Conservation (phyloP, 352 stramenopile species). For the Pythium folliculosum region DNA sequence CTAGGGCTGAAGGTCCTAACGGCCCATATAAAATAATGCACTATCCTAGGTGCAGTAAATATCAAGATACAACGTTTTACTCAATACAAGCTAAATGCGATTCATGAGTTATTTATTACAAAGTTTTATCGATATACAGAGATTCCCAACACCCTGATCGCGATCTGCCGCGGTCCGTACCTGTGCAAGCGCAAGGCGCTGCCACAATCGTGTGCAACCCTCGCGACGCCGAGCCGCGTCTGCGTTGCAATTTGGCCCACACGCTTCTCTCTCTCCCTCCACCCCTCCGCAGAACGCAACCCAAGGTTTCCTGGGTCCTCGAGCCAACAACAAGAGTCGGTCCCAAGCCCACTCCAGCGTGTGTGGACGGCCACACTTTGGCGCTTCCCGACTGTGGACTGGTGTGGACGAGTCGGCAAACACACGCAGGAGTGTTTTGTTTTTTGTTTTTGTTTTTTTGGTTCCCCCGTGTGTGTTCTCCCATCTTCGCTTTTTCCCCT, state of each 20-base stretch:
- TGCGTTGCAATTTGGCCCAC: neutral
- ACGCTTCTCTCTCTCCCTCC: neutral
- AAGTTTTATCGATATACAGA: neutral
- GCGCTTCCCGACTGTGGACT: neutral
- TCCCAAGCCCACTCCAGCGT: neutral
- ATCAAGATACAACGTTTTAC: too few species aligned
- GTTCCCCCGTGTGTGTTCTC: neutral
- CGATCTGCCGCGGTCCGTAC: constrained; percentile 2
- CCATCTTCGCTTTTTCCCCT: neutral
- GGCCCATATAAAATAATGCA: too few species aligned
- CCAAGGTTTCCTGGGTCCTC: neutral
- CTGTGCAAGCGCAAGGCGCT: constrained; percentile 8
- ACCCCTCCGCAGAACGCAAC: neutral
- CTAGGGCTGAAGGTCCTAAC: neutral
- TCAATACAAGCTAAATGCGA: neutral
- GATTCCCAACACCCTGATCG: neutral
- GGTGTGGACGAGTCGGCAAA: constrained; percentile 1
- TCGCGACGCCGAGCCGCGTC: neutral
- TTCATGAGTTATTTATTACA: neutral
- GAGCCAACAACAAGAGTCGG: neutral
- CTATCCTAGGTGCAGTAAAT: too few species aligned
- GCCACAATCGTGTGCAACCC: neutral
- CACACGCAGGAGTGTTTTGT: neutral
- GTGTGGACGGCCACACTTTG: neutral
- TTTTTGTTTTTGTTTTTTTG: neutral